Percentiles rank a stretch among this genome's conserved stretches.
Conservation (phyloP, 495 filamentous ascomycete species). For the Neurospora sp. region DNA sequence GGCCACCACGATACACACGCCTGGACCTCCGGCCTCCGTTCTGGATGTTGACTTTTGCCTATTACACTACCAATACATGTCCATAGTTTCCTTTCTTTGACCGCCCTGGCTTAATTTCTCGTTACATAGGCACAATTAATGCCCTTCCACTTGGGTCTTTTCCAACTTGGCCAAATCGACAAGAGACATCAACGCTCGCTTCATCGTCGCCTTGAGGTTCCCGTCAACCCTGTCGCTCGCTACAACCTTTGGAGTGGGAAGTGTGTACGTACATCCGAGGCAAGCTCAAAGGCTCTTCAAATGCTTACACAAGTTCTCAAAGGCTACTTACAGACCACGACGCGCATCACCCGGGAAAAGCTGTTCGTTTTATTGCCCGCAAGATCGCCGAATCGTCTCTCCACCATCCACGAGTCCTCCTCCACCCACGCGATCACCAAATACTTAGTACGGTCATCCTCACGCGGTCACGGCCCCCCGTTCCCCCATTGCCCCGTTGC, state of each 20-base stretch:
- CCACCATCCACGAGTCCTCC: neutral
- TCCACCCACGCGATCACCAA: neutral
- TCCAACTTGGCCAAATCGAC: neutral
- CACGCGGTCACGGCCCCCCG: neutral
- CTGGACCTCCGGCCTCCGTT: neutral
- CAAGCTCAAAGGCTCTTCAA: neutral
- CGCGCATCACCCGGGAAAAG: neutral
- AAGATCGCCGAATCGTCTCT: neutral
- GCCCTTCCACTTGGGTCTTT: neutral
- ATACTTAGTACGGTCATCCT: neutral
- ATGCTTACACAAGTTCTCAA: neutral
- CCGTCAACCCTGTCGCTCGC: neutral
- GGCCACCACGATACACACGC: neutral
- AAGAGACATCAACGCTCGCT: neutral
- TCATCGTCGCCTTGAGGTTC: neutral
- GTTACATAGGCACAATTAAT: neutral
- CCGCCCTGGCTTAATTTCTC: neutral
- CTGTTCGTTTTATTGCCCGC: neutral
- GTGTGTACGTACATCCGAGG: neutral
- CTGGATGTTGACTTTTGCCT: neutral
- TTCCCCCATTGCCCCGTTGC: neutral
- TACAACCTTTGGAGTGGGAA: neutral
- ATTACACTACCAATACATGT: neutral
- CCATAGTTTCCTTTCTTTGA: neutral
- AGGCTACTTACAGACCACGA: neutral